phyloP scores from a whole-genome alignment of 2,329 filamentous ascomycete species.

The Aspergillus ochraceus region DNA sequence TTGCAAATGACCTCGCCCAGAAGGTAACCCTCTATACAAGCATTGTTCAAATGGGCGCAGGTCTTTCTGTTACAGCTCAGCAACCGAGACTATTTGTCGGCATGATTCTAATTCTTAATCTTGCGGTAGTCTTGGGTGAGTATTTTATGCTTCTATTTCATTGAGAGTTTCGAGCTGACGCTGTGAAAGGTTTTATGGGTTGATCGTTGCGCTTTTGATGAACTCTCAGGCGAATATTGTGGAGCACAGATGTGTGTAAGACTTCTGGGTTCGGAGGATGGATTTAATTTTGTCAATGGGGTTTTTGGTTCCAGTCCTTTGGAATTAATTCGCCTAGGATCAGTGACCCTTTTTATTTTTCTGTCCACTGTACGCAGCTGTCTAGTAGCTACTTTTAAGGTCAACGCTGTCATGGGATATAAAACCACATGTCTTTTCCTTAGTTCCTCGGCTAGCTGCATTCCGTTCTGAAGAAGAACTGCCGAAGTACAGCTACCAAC shows the following conservation, averaged over 20 bases:
- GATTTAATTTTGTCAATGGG: too few species aligned
- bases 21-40: constrained; percentile 72
- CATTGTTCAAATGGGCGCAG: constrained; percentile 83
- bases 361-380: too few species aligned
- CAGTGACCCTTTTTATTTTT: too few species aligned
- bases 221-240: constrained; percentile 68
- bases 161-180: neutral
- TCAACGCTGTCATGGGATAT: too few species aligned
- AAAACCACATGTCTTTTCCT: too few species aligned
- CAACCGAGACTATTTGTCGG: constrained; percentile 75
- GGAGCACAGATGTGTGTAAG: neutral
- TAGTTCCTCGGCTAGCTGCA: too few species aligned
- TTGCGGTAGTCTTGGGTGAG: constrained; percentile 95
- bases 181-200: constrained; percentile 80
- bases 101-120: constrained; percentile 99
- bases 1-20: constrained; percentile 76
- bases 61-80: constrained; percentile 67
- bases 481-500: neutral
- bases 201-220: constrained; percentile 99
- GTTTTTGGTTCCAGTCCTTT: too few species aligned
- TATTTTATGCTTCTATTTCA: constrained; percentile 16
- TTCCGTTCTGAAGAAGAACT: too few species aligned
- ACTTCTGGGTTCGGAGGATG: neutral
- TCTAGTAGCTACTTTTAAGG: too few species aligned
- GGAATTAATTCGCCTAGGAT: too few species aligned